Percentiles rank a stretch among this genome's conserved stretches.
These are phyloP conservation scores for Xylariaceae sp. DNA, from an alignment of 2,329 filamentous ascomycete species.

Conservation along the genomic window DNA sequence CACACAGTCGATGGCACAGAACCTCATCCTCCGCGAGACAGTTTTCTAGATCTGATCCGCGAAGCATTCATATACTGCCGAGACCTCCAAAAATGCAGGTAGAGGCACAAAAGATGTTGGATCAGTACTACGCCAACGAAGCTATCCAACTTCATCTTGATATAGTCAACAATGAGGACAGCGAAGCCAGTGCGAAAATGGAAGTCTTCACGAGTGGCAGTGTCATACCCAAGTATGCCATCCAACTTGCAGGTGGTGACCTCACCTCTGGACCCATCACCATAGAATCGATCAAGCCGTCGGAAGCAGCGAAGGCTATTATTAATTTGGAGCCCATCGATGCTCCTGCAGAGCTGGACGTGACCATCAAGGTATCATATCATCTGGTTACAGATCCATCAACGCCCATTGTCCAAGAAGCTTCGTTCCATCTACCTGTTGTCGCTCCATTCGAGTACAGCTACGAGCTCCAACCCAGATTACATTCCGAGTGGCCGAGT, in stretches of 20 bases:
- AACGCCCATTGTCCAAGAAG: constrained; percentile 73
- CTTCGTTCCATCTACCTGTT: constrained; percentile 66
- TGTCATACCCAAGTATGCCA: constrained; percentile 43
- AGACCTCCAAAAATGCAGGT: constrained; percentile 91
- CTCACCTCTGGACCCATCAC: constrained; percentile 29
- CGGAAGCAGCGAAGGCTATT: constrained; percentile 39
- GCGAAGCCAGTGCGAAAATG: constrained; percentile 67
- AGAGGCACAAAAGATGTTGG: constrained; percentile 54
- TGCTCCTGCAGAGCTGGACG: constrained; percentile 54
- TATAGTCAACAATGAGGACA: constrained; percentile 78
- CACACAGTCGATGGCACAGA: constrained; percentile 48
- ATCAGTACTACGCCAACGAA: constrained; percentile 85
- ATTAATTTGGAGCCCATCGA: constrained; percentile 49
- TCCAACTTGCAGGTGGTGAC: constrained; percentile 36
- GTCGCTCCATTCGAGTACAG: constrained; percentile 86
- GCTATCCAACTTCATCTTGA: constrained; percentile 63
- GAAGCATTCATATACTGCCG: constrained; percentile 69
- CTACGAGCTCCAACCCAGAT: constrained; percentile 77
- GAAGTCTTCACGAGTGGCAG: constrained; percentile 65
- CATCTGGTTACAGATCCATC: constrained; percentile 73
- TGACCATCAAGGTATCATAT: constrained; percentile 73
- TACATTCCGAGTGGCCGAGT: constrained; percentile 83
- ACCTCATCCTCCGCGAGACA: constrained; percentile 40
- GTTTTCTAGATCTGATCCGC: constrained; percentile 46
- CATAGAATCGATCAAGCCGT: constrained; percentile 46